Conservation (phyloP, 2,329 filamentous ascomycete species). For the Gaeumannomyces sp. region DNA sequence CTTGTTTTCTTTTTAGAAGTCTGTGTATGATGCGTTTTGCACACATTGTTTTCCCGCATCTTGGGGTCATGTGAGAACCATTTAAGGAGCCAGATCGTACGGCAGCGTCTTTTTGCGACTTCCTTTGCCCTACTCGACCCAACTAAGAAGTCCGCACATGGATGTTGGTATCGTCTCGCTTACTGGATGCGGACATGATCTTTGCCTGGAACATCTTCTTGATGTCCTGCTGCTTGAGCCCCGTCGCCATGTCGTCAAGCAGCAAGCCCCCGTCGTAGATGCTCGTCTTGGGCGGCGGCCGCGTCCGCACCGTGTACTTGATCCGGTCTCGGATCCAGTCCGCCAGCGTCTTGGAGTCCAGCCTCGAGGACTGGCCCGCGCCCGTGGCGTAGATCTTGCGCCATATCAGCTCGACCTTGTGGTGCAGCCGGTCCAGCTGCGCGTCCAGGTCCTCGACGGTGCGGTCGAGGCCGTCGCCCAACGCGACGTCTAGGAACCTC, state of each 20-base stretch:
- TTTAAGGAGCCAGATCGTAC: not conserved
- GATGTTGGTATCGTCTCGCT: not conserved
- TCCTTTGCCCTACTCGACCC: not conserved
- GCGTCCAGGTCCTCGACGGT: slow-evolving; percentile 53
- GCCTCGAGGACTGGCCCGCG: slow-evolving; percentile 63
- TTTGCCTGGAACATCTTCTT: slow-evolving; percentile 15
- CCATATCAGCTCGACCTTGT: slow-evolving; percentile 50
- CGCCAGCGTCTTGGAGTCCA: slow-evolving; percentile 70
- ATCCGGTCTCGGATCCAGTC: slow-evolving; percentile 72
- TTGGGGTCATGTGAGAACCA: not conserved
- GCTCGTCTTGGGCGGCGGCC: slow-evolving; percentile 45
- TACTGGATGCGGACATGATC: slow-evolving; percentile 8
- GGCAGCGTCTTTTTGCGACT: not conserved
- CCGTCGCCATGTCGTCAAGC: not conserved
- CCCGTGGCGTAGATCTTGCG: slow-evolving; percentile 67
- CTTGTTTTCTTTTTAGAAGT: slow-evolving; percentile 3
- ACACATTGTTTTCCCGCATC: not conserved
- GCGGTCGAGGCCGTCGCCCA: slow-evolving; percentile 52
- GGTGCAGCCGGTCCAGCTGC: slow-evolving; percentile 61
- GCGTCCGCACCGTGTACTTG: slow-evolving; percentile 62
- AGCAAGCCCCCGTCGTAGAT: slow-evolving; percentile 28
- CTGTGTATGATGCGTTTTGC: slow-evolving; percentile 1
- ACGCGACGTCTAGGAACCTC: slow-evolving; percentile 64
- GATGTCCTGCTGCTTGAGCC: slow-evolving; percentile 16
- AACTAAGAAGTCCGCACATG: not conserved